phyloP scores from a whole-genome alignment of 192 early-diverging fungal genomes.

The Podochytrium sp. region DNA sequence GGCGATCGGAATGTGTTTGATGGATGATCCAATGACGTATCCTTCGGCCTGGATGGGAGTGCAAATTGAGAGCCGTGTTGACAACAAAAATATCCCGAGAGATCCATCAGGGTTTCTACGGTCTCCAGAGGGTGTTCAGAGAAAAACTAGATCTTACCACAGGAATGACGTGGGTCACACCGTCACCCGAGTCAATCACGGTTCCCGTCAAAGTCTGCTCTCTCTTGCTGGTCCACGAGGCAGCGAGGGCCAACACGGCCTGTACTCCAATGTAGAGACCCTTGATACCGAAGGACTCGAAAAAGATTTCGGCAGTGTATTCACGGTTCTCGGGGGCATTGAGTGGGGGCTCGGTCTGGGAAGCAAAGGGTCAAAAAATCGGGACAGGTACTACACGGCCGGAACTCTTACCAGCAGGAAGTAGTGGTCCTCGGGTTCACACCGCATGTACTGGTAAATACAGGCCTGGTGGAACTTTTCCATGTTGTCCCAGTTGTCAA shows the following conservation, averaged over 20 bases:
- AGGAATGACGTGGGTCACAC: conserved; percentile 99
- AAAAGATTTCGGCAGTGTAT: conserved; percentile 98
- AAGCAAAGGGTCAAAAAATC: not conserved
- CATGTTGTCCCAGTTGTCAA: conserved; percentile 99
- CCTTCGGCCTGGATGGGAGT: conserved; percentile 86
- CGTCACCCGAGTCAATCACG: conserved; percentile 97
- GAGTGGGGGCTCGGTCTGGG: conserved; percentile 97
- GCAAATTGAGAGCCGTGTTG: no score
- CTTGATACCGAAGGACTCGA: conserved; percentile 98
- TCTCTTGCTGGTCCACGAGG: conserved; percentile 88
- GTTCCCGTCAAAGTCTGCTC: conserved; percentile 95
- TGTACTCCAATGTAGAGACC: conserved; percentile 99
- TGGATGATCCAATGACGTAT: conserved; percentile 96
- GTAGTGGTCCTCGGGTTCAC: conserved; percentile 98
- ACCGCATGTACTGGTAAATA: conserved; percentile 97
- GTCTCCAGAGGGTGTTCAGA: no score
- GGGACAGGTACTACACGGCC: no score
- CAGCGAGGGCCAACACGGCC: conserved; percentile 96
- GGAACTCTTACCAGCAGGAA: conserved; percentile 78
- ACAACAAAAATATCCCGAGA: no score
- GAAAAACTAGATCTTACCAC: conserved; percentile 70
- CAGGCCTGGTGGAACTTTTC: conserved; percentile 99
- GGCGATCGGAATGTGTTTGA: conserved; percentile 99
- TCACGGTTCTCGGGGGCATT: conserved; percentile 99
- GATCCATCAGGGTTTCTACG: no score